Conservation (phyloP, 2,329 filamentous ascomycete genomes). For the Phaeosphaeriaceae sp. region DNA sequence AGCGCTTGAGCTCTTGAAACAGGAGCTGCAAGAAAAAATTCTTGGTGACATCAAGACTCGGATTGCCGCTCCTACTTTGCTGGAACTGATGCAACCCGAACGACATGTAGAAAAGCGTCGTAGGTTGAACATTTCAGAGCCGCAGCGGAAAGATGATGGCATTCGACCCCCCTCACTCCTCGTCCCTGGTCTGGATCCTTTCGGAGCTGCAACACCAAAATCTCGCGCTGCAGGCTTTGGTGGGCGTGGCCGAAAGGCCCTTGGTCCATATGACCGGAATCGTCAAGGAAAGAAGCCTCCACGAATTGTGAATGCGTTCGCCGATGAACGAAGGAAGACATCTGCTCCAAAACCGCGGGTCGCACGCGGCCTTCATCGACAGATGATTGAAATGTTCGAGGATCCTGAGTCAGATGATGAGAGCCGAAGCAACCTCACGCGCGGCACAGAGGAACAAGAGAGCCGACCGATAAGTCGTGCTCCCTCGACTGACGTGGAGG, state of each 20-base stretch:
- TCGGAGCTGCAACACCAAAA: slow-evolving; percentile 68
- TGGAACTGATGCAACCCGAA: slow-evolving; percentile 80
- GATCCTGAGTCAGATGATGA: slow-evolving; percentile 85
- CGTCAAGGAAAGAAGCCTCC: slow-evolving; percentile 48
- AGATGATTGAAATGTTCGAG: slow-evolving; percentile 73
- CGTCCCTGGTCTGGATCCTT: slow-evolving; percentile 63
- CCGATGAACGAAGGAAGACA: slow-evolving; percentile 65
- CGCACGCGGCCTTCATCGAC: slow-evolving; percentile 79
- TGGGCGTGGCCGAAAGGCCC: slow-evolving; percentile 49
- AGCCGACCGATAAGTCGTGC: slow-evolving; percentile 79
- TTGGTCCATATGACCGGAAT: slow-evolving; percentile 54
- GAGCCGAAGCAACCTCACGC: slow-evolving; percentile 67
- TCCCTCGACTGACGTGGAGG: slow-evolving; percentile 58
- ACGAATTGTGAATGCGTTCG: slow-evolving; percentile 54
- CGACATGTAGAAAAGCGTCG: slow-evolving; percentile 81
- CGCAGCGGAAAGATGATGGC: slow-evolving; percentile 63
- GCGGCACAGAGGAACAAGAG: slow-evolving; percentile 85
- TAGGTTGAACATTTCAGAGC: slow-evolving; percentile 77
- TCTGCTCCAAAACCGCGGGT: slow-evolving; percentile 63
- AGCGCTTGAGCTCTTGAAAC: slow-evolving; percentile 77
- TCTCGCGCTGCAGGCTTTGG: slow-evolving; percentile 51
- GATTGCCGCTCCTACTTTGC: slow-evolving; percentile 80
- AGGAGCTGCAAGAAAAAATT: slow-evolving; percentile 84
- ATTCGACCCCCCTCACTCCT: slow-evolving; percentile 63
- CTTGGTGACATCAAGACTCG: slow-evolving; percentile 88